Conservation (phyloP, 495 filamentous ascomycete species). For the Zalerion maritima region DNA sequence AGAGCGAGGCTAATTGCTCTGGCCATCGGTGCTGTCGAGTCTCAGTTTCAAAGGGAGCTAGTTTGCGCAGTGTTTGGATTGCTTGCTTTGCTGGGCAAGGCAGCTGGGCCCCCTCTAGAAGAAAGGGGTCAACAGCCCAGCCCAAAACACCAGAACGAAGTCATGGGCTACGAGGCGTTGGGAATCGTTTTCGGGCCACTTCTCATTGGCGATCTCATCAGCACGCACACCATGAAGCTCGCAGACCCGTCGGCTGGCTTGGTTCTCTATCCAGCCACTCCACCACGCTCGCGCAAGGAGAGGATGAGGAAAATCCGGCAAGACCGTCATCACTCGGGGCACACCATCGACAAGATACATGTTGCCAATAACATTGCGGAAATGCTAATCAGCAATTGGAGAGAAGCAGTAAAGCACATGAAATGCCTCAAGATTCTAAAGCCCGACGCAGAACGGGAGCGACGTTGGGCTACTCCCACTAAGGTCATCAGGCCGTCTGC, state of each 20-base stretch:
- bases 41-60: constrained; percentile 43
- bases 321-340: constrained; percentile 4
- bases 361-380: constrained; percentile 39
- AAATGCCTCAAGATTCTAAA: constrained; percentile 20
- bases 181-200: constrained; percentile 53
- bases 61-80: constrained; percentile 55
- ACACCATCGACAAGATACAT: constrained; percentile 30
- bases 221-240: constrained; percentile 24
- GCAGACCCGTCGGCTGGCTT: constrained; percentile 21
- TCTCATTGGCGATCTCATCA: constrained; percentile 40
- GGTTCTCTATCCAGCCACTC: constrained; percentile 19
- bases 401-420: constrained; percentile 41
- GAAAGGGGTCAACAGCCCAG: no score
- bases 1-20: constrained; percentile 50
- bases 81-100: constrained; percentile 37
- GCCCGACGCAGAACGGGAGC: constrained; percentile 5
- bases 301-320: constrained; percentile 17
- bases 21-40: constrained; percentile 38
- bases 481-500: constrained; percentile 10
- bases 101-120: constrained; percentile 30
- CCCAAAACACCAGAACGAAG: constrained; percentile 27
- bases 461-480: constrained; percentile 8
- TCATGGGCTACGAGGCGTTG: constrained; percentile 49
- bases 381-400: constrained; percentile 45
- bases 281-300: constrained; percentile 23